These are phyloP conservation scores for Cucurbita moschata DNA, from an alignment of 306 rosid species.

Conservation along the genomic window DNA sequence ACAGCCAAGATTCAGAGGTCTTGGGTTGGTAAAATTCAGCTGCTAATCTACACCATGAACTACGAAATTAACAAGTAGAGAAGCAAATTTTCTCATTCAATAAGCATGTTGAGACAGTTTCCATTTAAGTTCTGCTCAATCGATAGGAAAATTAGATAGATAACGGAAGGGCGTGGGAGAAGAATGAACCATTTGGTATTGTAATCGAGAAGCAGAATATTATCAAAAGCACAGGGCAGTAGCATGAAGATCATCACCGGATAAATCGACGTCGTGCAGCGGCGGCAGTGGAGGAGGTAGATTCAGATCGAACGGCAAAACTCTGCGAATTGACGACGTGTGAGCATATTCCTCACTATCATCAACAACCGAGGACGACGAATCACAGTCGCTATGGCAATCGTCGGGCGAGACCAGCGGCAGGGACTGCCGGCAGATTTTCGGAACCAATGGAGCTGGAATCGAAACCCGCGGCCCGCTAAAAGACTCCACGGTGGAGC, in stretches of 20 bases:
- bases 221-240: conserved; percentile 51
- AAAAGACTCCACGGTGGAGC: conserved; percentile 85
- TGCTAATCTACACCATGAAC: conserved; percentile 36
- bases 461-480: conserved; percentile 53
- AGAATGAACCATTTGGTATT: conserved; percentile 1
- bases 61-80: conserved; percentile 7
- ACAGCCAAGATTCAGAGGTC: conserved; percentile 19
- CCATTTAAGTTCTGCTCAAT: conserved; percentile 8
- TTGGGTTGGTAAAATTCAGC: conserved; percentile 15
- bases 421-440: conserved; percentile 18
- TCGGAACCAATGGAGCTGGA: conserved; percentile 3
- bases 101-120: conserved; percentile 9
- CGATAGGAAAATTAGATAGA: conserved; percentile 14
- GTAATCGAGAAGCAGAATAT: background rate
- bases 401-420: conserved; percentile 30
- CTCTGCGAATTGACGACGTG: conserved; percentile 36
- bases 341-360: conserved; percentile 47
- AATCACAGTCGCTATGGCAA: conserved; percentile 83
- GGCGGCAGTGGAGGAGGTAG: conserved; percentile 35
- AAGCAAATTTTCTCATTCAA: conserved; percentile 11
- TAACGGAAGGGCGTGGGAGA: background rate
- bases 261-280: conserved; percentile 12
- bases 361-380: conserved; percentile 71
- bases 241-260: conserved; percentile 31
- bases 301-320: conserved; percentile 71